Base-by-base conservation (phyloP, 257 asterid species). In the Thymus quinquecostatus region DNA sequence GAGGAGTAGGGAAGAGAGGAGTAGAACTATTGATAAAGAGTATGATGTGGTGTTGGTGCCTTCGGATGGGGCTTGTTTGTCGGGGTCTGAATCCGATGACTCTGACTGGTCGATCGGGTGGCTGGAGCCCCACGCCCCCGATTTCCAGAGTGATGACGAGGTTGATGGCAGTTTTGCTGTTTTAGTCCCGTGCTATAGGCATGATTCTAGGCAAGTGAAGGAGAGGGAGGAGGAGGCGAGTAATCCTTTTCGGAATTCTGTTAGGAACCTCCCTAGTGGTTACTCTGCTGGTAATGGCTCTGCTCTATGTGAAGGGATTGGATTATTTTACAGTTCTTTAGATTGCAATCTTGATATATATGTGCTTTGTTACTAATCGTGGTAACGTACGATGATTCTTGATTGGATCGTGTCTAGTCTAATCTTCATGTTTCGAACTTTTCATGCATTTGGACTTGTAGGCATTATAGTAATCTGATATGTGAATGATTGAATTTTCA, bases 21-120 rank as follows among this genome's bases (percentile, higher is more conserved):
- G 80, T 54, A 82, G 76, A 84, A 78, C 75, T 54, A 77, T 91
- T 58, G 97, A 91, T 62, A 85, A 85, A 77, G 95, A 93, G 62
- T 88, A 87, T 57, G 96, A 93, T 71, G 78, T 83, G 28, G 96
- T 93, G 9, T 79, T 93, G 88, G 97, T 93, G 30, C 97, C 97
- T n/a, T 90, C 98, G 0, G 98, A 93, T 69, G 96, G 97, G 70
- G 91, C 82, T 75, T 77, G 91, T 75, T 85, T 93, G 67, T 93
- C 98, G 8, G 97, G 92, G 40, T 93, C 97, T 1, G 97, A 91
- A 82, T 89, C 97, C 36, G 97, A 93, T 79, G 98, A 91, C 71
- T 91, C 98, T 1, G 98, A 93, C 78, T 91, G 98, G 98, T 93
- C 98, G 3, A 81, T 93, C 8, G 98, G 98, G 88, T 93, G 98